Evolutionary conservation across 2,329 filamentous ascomycete species (phyloP).

Genomic region (Monosporascus sp.): DNA sequence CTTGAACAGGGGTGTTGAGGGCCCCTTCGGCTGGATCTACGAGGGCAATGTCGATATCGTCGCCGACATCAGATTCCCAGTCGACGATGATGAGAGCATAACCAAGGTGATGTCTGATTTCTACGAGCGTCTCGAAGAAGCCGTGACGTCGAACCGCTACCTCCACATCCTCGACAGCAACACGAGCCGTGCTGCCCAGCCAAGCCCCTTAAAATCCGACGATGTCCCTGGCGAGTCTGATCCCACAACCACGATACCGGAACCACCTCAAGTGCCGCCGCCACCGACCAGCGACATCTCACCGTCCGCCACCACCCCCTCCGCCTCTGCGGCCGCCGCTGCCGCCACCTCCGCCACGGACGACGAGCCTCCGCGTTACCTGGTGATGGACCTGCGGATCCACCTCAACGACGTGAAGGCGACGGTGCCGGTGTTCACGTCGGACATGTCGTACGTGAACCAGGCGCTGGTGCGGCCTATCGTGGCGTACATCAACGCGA

Average conservation of each 20-base stretch:
- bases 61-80: slow-evolving; percentile 89
- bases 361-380: slow-evolving; percentile 65
- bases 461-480: slow-evolving; percentile 93
- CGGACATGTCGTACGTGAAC: slow-evolving; percentile 90
- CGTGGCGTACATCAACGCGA: slow-evolving; percentile 95
- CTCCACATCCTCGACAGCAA: slow-evolving; percentile 51
- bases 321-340: background rate
- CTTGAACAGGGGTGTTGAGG: slow-evolving; percentile 85
- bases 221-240: slow-evolving; percentile 10
- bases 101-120: slow-evolving; percentile 95
- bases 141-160: slow-evolving; percentile 74
- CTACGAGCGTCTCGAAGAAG: slow-evolving; percentile 91
- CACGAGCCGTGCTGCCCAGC: slow-evolving; percentile 16
- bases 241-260: background rate
- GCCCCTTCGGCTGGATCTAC: slow-evolving; percentile 96
- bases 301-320: background rate
- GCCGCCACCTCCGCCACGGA: slow-evolving; percentile 1
- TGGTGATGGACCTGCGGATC: slow-evolving; percentile 92
- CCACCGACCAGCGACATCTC: slow-evolving; percentile 1
- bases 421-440: slow-evolving; percentile 86
- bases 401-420: slow-evolving; percentile 94
- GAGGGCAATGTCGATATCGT: slow-evolving; percentile 97
- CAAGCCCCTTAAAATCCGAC: slow-evolving; percentile 9
- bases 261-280: background rate
- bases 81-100: slow-evolving; percentile 80